Conservation (phyloP, 441 rosid species). For the Eutrema salsugineum region DNA sequence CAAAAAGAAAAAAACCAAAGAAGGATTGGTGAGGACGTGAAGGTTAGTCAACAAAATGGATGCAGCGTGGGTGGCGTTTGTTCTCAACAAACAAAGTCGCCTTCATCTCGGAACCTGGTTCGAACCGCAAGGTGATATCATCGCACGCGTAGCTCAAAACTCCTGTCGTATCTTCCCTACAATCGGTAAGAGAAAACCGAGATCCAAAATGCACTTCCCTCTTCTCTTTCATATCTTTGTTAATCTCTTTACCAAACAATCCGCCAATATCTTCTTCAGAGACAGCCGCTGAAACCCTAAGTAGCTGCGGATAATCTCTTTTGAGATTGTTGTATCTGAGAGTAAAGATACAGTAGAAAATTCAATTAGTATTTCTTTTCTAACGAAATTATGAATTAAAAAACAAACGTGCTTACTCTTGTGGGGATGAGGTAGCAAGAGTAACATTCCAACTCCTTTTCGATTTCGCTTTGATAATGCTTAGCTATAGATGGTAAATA, state of each 20-base stretch:
- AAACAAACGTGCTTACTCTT: background rate
- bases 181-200: background rate
- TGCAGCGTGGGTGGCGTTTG: background rate
- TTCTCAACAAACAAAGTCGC: background rate
- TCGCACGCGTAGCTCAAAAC: background rate
- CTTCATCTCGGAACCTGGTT: background rate
- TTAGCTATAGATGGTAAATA: no score
- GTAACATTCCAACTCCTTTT: background rate
- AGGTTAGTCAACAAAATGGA: background rate
- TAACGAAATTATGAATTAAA: background rate
- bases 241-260: background rate
- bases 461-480: no score
- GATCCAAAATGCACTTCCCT: background rate
- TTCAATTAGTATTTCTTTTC: background rate
- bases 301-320: background rate
- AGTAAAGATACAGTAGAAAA: background rate
- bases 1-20: background rate
- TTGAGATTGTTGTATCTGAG: background rate
- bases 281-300: background rate
- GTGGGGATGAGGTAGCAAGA: background rate
- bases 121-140: background rate
- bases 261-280: background rate
- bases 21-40: background rate
- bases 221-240: background rate
- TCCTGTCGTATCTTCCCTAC: background rate